Percentiles rank a stretch among this genome's conserved stretches.
Conservation (phyloP, 106 monocot genomes). For the Allium sativum region DNA sequence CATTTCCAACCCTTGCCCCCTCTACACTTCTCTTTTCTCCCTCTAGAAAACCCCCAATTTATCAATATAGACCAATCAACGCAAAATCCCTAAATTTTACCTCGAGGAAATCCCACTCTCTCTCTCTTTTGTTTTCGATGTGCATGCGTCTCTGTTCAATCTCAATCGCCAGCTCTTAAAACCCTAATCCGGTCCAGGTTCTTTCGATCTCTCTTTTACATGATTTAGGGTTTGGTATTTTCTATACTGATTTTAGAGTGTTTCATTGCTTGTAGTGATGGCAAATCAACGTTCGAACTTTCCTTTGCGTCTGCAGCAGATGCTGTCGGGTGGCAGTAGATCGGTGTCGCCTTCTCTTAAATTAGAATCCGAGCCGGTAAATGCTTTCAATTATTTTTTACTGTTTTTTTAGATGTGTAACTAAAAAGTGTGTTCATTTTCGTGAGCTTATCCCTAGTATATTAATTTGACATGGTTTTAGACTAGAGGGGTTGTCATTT, state of each 20-base stretch:
- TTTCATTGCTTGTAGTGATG: background rate
- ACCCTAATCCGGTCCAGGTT: background rate
- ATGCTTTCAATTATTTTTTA: background rate
- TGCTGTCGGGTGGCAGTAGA: constrained; percentile 3
- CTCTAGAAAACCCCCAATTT: background rate
- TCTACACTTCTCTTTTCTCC: background rate
- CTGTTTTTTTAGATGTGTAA: background rate
- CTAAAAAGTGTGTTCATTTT: too few species aligned
- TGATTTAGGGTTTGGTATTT: constrained; percentile 3
- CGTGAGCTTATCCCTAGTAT: too few species aligned
- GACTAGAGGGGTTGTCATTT: too few species aligned
- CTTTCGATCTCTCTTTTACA: too few species aligned
- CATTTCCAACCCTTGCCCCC: too few species aligned
- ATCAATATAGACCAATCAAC: background rate
- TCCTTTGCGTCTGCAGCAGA: constrained; percentile 11
- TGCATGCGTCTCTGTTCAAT: constrained; percentile 1
- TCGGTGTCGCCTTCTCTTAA: constrained; percentile 6
- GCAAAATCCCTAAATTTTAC: background rate
- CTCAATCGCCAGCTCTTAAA: background rate
- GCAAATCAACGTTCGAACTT: constrained; percentile 5
- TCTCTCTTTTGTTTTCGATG: background rate
- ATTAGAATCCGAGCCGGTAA: constrained; percentile 15
- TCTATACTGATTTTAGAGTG: background rate
- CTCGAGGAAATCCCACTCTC: background rate
- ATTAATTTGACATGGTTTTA: too few species aligned